These are phyloP conservation scores for Thamnidium elegans DNA, from an alignment of 192 early-diverging fungal species.

Conservation along the genomic window DNA sequence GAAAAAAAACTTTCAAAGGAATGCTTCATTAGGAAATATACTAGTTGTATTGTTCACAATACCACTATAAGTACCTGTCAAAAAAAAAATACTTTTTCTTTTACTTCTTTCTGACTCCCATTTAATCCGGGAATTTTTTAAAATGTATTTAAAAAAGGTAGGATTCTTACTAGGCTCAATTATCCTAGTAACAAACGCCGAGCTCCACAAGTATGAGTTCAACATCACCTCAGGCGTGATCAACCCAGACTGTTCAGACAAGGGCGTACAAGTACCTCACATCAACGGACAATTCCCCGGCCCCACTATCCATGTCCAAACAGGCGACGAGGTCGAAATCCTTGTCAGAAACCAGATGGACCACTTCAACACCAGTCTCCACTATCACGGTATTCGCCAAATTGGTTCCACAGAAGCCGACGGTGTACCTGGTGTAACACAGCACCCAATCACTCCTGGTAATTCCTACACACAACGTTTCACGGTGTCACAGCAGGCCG, in stretches of 20 bases:
- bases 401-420: constrained; percentile 38
- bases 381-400: constrained; percentile 53
- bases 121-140: too few relatives aligned
- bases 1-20: too few relatives aligned
- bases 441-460: constrained; percentile 47
- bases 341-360: constrained; percentile 40
- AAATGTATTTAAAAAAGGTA: too few relatives aligned
- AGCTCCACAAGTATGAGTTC: background rate
- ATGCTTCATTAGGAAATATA: too few relatives aligned
- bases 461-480: constrained; percentile 44
- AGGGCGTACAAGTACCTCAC: background rate
- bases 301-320: constrained; percentile 47
- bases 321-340: constrained; percentile 47
- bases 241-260: constrained; percentile 17
- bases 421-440: constrained; percentile 63
- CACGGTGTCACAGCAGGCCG: constrained; percentile 30
- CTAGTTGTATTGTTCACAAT: too few relatives aligned
- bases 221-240: background rate
- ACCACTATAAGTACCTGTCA: background rate
- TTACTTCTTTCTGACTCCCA: too few relatives aligned
- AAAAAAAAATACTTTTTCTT: background rate
- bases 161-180: background rate
- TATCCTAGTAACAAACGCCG: background rate
- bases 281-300: constrained; percentile 55
- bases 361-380: constrained; percentile 30